Percentiles rank a stretch among this genome's conserved stretches.
Evolutionary conservation across 768 basidiomycete genomes (phyloP).

Genomic region (Lentinula detonsa): DNA sequence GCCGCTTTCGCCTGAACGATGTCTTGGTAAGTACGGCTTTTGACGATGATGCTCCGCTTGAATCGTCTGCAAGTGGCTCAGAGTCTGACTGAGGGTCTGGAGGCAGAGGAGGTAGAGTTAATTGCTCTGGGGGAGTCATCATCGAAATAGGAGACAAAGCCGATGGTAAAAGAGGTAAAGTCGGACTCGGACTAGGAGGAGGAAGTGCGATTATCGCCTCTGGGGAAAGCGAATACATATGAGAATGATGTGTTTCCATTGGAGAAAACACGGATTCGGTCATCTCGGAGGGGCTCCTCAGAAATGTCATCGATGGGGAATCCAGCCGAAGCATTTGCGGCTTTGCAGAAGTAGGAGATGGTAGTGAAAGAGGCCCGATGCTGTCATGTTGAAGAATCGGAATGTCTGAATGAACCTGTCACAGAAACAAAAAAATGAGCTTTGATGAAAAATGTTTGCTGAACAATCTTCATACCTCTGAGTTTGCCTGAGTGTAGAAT

Average conservation of each 20-base stretch:
- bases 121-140: neutral
- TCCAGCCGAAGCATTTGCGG: neutral
- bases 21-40: neutral
- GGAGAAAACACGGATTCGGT: neutral
- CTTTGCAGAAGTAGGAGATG: neutral
- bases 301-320: neutral
- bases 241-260: neutral
- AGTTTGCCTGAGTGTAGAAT: neutral
- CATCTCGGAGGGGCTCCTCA: neutral
- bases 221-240: slow-evolving; percentile 4
- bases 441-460: neutral
- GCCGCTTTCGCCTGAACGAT: slow-evolving; percentile 1
- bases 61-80: slow-evolving; percentile 1
- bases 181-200: neutral
- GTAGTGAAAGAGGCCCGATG: neutral
- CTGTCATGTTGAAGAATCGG: neutral
- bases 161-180: neutral
- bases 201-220: neutral
- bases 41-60: neutral
- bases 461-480: neutral
- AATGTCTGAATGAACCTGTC: slow-evolving; percentile 1
- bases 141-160: neutral
- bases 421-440: neutral
- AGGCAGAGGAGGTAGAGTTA: neutral
- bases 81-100: neutral